Evolutionary conservation across 176 grass and related monocot species (phyloP), one percentile per base, ranked within the genome.

Genomic region (Hyparrhenia diplandra): DNA sequence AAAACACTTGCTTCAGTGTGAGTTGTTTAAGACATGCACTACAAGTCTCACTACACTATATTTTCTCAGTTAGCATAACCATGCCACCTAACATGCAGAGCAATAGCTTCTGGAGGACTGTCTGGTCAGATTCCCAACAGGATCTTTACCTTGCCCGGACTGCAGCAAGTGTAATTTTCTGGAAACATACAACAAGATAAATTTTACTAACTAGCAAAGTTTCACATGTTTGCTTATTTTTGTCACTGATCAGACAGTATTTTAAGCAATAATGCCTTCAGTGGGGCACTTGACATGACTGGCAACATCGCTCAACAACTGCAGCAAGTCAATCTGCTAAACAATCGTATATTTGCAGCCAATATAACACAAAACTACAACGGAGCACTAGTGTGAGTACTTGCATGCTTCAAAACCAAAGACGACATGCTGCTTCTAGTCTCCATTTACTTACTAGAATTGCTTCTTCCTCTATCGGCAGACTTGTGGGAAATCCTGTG

Each of bases 161-260:
- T 97, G 78, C 87, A 94, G 75, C 89, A 90, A 97, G 94, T 97
- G 94, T 94, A 89, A 90, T 92, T 84, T 77, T 80, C 55, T 84
- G 73, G 61, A 10, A 78, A 79, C 34, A 58, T 75, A 81, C 55
- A 81, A 13, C 25, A 63, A 58, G 32, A 46, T n/a, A 16, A 47
- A 64, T 55, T 79, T 28, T 49, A 71, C 3, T 32, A 30, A 73
- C 24, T 52, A 78, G 32, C 69, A 1, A 62, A 69, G 12, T 74
- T 64, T 90, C 59, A 68, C 28, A 86, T 83, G 30, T 68, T 66
- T 62, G 10, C 13, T 63, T 52, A 24, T 32, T 79, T 67, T 61
- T 79, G 18, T 74, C 74, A 32, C 61, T 69, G 61, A 87, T 77
- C 73, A 78, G 73, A 85, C 84, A 97, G 94, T 86, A 66, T 77